Percentiles rank a stretch among this genome's conserved stretches.
Evolutionary conservation across 139 green algal species (phyloP).

Genomic region (Parachlorella kessleri): DNA sequence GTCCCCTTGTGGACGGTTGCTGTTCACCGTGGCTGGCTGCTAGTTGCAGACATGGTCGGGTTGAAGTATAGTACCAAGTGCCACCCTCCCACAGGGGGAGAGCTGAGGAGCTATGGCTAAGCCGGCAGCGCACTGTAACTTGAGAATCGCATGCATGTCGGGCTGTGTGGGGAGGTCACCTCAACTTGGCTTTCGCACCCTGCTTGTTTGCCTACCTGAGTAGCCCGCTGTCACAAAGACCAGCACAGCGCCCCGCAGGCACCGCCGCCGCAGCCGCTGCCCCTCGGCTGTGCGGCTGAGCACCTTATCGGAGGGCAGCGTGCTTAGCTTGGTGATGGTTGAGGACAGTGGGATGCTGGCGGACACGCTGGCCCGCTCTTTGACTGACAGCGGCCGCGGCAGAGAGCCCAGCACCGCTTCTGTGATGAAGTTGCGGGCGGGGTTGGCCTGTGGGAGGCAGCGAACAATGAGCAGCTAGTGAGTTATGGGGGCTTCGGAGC

Average conservation of each 20-base stretch:
- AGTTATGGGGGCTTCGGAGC: too few relatives aligned
- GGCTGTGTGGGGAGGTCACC: too few relatives aligned
- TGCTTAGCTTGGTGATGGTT: constrained; percentile 22
- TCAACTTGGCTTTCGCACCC: too few relatives aligned
- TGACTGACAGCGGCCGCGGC: neutral
- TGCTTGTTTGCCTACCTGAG: constrained; percentile 35
- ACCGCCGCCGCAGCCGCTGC: constrained; percentile 62
- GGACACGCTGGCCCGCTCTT: neutral
- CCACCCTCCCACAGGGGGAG: too few relatives aligned
- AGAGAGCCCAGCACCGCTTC: neutral
- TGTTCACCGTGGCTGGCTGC: too few relatives aligned
- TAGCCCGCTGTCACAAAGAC: constrained; percentile 88
- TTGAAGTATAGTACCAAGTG: too few relatives aligned
- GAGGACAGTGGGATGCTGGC: too few relatives aligned
- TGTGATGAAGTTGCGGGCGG: neutral
- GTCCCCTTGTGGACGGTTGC: too few relatives aligned
- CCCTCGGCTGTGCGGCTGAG: constrained; percentile 26
- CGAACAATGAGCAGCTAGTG: too few relatives aligned
- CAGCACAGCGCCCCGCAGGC: constrained; percentile 79
- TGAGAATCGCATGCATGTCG: neutral
- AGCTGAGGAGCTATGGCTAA: too few relatives aligned
- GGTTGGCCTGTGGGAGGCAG: too few relatives aligned
- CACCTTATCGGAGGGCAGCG: constrained; percentile 26
- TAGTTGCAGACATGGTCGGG: too few relatives aligned
- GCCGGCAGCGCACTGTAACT: neutral